phyloP scores from a whole-genome alignment of 192 early-diverging fungal species.

The Coemansia sp. region DNA sequence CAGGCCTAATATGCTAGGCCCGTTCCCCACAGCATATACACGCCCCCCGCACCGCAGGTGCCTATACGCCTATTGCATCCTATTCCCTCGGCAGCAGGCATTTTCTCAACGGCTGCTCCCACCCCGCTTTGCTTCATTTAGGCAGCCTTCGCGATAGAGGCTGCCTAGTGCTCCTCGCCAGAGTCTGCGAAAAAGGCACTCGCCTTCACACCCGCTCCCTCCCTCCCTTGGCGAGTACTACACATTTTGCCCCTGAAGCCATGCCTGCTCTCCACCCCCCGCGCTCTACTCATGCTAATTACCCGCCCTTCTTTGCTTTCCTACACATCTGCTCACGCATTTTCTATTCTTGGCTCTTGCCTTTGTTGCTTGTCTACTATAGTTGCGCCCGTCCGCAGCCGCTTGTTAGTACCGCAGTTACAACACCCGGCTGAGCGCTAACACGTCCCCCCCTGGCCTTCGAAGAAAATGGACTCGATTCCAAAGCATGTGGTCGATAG shows the following conservation, averaged over 20 bases:
- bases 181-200: background rate
- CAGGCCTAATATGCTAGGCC: conserved; percentile 8
- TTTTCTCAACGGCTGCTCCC: conserved; percentile 8
- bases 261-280: background rate
- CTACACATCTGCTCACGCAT: background rate
- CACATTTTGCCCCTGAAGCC: background rate
- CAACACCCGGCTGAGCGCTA: conserved; percentile 6
- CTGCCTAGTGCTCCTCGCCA: background rate
- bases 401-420: background rate
- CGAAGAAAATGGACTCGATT: conserved; percentile 33
- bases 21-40: conserved; percentile 7
- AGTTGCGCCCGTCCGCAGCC: conserved; percentile 1
- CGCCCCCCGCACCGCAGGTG: conserved; percentile 10
- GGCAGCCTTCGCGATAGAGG: background rate
- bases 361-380: conserved; percentile 2
- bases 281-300: conserved; percentile 4
- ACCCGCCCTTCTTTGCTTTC: background rate
- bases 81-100: conserved; percentile 2
- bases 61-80: background rate
- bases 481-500: conserved; percentile 25
- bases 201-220: too few relatives aligned
- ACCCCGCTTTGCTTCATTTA: conserved; percentile 19
- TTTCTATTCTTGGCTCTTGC: conserved; percentile 1
- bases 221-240: background rate
- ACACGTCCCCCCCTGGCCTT: background rate